These are phyloP conservation scores for Eimeria sp. DNA, from an alignment of 169 alveolate genomes.

Conservation along the genomic window DNA sequence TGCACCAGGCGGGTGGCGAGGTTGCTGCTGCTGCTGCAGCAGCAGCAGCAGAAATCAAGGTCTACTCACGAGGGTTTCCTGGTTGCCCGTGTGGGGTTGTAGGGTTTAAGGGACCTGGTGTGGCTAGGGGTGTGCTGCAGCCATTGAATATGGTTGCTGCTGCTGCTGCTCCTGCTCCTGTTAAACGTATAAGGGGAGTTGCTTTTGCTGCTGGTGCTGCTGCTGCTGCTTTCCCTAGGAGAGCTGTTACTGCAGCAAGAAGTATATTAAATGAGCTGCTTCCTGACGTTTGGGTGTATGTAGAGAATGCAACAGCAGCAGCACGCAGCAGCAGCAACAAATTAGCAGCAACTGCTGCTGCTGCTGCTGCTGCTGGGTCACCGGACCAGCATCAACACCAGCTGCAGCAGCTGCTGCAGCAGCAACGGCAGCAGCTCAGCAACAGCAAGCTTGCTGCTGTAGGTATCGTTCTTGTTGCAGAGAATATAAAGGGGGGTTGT, in stretches of 20 bases:
- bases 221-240: slow-evolving; percentile 88
- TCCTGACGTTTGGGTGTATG: slow-evolving; percentile 95
- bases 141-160: slow-evolving; percentile 89
- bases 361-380: neutral
- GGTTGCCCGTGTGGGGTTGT: slow-evolving; percentile 83
- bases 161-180: slow-evolving; percentile 87
- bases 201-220: slow-evolving; percentile 89
- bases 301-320: slow-evolving; percentile 84
- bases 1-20: slow-evolving; percentile 77
- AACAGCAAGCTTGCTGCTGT: slow-evolving; percentile 88
- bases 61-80: neutral
- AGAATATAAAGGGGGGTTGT: slow-evolving; percentile 87
- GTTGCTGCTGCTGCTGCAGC: slow-evolving; percentile 87
- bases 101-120: slow-evolving; percentile 85
- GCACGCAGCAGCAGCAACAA: neutral
- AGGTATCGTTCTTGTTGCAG: slow-evolving; percentile 95
- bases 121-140: slow-evolving; percentile 86
- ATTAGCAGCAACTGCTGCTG: neutral
- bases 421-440: neutral
- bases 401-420: slow-evolving; percentile 21
- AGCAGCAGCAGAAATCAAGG: slow-evolving; percentile 26
- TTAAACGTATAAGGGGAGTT: slow-evolving; percentile 93
- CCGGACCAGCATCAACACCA: neutral
- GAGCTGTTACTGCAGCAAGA: slow-evolving; percentile 91
- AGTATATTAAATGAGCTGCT: slow-evolving; percentile 92